Evolutionary conservation across 208 protist species (phyloP).

Genomic region (Leishmania mexicana): DNA sequence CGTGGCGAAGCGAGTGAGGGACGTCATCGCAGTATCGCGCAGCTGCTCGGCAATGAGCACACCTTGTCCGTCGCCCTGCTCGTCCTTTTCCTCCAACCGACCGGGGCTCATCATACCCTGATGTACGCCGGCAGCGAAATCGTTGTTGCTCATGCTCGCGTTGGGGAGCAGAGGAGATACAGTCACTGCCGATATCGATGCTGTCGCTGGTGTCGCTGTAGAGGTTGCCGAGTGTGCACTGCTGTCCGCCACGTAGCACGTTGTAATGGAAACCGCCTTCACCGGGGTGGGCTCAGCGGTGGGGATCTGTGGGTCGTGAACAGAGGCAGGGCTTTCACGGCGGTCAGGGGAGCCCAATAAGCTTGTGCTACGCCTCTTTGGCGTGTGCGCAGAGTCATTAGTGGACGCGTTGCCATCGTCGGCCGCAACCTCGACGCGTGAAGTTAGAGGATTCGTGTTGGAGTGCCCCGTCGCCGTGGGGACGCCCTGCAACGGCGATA

Average conservation of each 20-base stretch:
- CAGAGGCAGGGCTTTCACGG: slow-evolving; percentile 19
- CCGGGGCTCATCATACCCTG: neutral
- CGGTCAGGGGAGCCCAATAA: slow-evolving; percentile 5
- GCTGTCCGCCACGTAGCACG: slow-evolving; percentile 33
- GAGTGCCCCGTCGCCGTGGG: slow-evolving; percentile 1
- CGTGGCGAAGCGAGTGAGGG: neutral
- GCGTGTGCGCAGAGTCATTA: slow-evolving; percentile 3
- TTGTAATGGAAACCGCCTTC: slow-evolving; percentile 30
- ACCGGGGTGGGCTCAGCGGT: slow-evolving; percentile 51
- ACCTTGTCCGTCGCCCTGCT: neutral
- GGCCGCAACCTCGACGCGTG: neutral
- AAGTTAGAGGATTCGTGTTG: slow-evolving; percentile 15
- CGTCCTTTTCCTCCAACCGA: no score
- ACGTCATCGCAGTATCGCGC: no score
- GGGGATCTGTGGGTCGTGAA: slow-evolving; percentile 32
- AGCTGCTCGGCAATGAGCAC: neutral
- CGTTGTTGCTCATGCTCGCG: neutral
- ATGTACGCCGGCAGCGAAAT: neutral
- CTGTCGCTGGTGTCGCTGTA: neutral
- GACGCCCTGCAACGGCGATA: neutral
- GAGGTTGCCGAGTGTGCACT: neutral
- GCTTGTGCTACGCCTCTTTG: slow-evolving; percentile 2
- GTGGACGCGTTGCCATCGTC: slow-evolving; percentile 1
- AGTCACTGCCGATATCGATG: neutral
- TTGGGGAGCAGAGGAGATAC: slow-evolving; percentile 2